phyloP scores from a whole-genome alignment of 2,329 filamentous ascomycete species.

The Fusarium transvaalense region DNA sequence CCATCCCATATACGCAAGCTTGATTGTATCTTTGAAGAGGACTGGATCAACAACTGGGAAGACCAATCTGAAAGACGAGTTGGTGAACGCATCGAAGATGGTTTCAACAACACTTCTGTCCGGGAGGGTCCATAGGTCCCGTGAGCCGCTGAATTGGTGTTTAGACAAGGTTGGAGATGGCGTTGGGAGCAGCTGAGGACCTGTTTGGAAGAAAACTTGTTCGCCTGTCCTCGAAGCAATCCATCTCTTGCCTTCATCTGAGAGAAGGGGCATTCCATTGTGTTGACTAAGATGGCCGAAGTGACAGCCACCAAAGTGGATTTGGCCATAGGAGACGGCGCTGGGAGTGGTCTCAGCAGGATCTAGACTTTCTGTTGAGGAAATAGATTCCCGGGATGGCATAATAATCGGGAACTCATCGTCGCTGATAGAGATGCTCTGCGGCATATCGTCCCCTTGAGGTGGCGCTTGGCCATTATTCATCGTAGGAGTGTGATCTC shows the following conservation, averaged over 20 bases:
- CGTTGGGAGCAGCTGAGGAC: not conserved
- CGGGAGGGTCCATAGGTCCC: constrained; percentile 32
- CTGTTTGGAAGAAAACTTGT: constrained; percentile 3
- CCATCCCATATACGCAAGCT: constrained; percentile 57
- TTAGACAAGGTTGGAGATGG: not conserved
- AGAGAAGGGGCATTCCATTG: constrained; percentile 43
- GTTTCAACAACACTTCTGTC: constrained; percentile 47
- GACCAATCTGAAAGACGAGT: constrained; percentile 56
- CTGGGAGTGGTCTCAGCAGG: constrained; percentile 17
- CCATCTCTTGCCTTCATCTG: constrained; percentile 41
- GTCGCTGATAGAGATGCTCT: too few species aligned
- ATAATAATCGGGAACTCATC: too few species aligned
- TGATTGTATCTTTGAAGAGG: constrained; percentile 61
- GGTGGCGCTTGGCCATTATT: not conserved
- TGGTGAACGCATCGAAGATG: constrained; percentile 41
- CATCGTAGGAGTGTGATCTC: not conserved
- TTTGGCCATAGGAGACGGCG: constrained; percentile 40
- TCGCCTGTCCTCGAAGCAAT: constrained; percentile 38
- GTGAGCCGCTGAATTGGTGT: constrained; percentile 3
- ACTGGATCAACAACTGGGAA: constrained; percentile 64
- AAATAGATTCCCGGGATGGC: not conserved
- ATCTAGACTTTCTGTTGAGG: not conserved
- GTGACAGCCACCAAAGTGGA: constrained; percentile 43
- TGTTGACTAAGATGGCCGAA: constrained; percentile 45
- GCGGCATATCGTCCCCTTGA: not conserved